Conservation (phyloP, 1,139 yeast species). For the Yamadazyma atmosphaerica region DNA sequence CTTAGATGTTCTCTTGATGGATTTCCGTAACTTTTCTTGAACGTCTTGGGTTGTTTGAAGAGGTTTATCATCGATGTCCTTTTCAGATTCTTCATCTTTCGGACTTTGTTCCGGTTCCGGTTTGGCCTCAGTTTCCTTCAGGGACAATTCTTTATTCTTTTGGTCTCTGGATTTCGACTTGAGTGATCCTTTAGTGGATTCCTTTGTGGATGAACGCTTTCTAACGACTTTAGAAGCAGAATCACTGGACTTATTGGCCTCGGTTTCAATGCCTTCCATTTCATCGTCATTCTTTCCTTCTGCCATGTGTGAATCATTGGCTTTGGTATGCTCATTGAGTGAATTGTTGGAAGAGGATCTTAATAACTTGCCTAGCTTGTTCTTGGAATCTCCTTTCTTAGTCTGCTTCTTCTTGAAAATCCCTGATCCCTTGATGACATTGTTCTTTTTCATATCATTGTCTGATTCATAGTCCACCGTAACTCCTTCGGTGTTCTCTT, state of each 20-base stretch:
- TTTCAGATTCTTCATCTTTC: slow-evolving; percentile 11
- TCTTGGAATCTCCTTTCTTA: slow-evolving; percentile 15
- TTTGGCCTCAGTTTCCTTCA: slow-evolving; percentile 5
- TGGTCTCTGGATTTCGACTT: slow-evolving; percentile 3
- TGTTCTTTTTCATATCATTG: slow-evolving; percentile 19
- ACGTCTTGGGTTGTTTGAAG: slow-evolving; percentile 43
- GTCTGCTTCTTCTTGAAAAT: slow-evolving; percentile 29
- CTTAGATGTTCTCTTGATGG: slow-evolving; percentile 42
- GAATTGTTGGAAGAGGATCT: slow-evolving; percentile 13
- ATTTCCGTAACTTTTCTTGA: slow-evolving; percentile 47
- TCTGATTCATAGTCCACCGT: slow-evolving; percentile 35
- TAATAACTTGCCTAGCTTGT: slow-evolving; percentile 15
- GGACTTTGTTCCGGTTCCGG: slow-evolving; percentile 6
- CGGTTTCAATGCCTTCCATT: slow-evolving; percentile 8
- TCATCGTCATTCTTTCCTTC: not conserved
- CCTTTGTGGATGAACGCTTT: not conserved
- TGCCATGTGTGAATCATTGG: no score
- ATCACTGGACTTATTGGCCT: not conserved
- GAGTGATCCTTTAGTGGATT: not conserved
- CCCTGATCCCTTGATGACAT: slow-evolving; percentile 13
- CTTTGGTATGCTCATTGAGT: slow-evolving; percentile 3
- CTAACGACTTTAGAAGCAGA: not conserved
- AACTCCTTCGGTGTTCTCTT: slow-evolving; percentile 18
- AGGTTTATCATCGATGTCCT: slow-evolving; percentile 15
- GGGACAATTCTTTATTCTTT: slow-evolving; percentile 8